These are phyloP conservation scores for Laetiporus sulphureus DNA, from an alignment of 1,284 basidiomycete genomes.

Conservation along the genomic window DNA sequence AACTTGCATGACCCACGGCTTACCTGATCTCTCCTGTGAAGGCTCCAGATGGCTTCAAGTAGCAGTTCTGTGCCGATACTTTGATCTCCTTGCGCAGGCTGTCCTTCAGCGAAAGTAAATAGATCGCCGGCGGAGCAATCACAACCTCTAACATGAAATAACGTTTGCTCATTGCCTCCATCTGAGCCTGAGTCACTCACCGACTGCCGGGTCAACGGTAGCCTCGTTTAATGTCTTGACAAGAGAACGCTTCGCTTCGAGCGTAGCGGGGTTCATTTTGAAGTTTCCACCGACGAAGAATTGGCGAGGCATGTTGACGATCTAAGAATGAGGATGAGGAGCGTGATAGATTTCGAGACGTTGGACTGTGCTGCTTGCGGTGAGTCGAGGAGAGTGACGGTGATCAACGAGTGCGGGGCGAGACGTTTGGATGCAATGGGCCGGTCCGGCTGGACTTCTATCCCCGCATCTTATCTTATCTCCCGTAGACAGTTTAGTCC, in stretches of 20 bases:
- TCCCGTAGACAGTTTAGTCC: too few relatives aligned
- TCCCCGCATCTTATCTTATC: too few relatives aligned
- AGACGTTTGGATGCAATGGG: too few relatives aligned
- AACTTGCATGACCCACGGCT: too few relatives aligned
- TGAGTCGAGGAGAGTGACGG: too few relatives aligned
- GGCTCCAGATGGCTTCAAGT: conserved; percentile 81
- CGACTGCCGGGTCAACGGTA: conserved; percentile 65
- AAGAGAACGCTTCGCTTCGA: conserved; percentile 58
- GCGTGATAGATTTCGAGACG: too few relatives aligned
- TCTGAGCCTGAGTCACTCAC: conserved; percentile 36
- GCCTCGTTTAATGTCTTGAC: conserved; percentile 70
- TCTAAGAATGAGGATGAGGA: not conserved
- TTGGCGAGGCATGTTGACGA: conserved; percentile 63
- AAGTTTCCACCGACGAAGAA: conserved; percentile 95
- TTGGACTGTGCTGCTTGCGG: too few relatives aligned
- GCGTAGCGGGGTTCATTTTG: conserved; percentile 85
- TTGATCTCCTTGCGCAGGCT: conserved; percentile 58
- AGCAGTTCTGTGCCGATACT: conserved; percentile 91
- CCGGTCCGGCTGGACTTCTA: too few relatives aligned
- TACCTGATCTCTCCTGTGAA: conserved; percentile 95
- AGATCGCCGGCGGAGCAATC: conserved; percentile 86
- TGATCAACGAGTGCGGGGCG: too few relatives aligned
- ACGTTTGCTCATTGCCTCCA: not conserved
- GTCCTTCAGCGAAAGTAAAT: conserved; percentile 66
- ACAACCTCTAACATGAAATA: conserved; percentile 71